Conservation (phyloP, 345 rosid species). For the Rhodamnia rubescens region DNA sequence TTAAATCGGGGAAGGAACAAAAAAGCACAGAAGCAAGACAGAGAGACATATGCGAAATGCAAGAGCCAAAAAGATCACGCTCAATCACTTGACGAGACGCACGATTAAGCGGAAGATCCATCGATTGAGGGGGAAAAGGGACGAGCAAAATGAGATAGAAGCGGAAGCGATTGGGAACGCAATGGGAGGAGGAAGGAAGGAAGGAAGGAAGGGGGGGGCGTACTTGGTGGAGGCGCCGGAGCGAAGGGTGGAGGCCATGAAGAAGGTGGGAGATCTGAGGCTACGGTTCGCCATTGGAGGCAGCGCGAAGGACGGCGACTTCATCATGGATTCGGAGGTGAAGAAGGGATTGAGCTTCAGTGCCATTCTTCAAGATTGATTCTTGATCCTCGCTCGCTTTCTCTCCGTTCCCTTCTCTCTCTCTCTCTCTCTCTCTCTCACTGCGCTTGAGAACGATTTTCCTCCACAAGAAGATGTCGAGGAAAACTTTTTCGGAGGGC, state of each 20-base stretch:
- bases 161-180: not conserved
- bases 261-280: conserved; percentile 69
- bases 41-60: not conserved
- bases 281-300: conserved; percentile 37
- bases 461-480: not conserved
- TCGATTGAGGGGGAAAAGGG: not conserved
- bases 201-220: not conserved
- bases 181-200: not conserved
- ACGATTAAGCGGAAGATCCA: not conserved
- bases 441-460: not conserved
- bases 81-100: not conserved
- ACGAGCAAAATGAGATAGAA: not conserved
- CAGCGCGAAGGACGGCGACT: conserved; percentile 40
- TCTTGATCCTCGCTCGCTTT: not conserved
- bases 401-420: not conserved
- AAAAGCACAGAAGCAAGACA: not conserved
- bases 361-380: conserved; percentile 27
- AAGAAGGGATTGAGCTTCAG: conserved; percentile 50
- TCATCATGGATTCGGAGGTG: conserved; percentile 36
- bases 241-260: conserved; percentile 63
- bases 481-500: not conserved
- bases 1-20: not conserved
- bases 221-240: conserved; percentile 40
- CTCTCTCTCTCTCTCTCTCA: not conserved
- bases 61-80: not conserved